Conservation (phyloP, 768 basidiomycete species). For the Mycena leptocephala region DNA sequence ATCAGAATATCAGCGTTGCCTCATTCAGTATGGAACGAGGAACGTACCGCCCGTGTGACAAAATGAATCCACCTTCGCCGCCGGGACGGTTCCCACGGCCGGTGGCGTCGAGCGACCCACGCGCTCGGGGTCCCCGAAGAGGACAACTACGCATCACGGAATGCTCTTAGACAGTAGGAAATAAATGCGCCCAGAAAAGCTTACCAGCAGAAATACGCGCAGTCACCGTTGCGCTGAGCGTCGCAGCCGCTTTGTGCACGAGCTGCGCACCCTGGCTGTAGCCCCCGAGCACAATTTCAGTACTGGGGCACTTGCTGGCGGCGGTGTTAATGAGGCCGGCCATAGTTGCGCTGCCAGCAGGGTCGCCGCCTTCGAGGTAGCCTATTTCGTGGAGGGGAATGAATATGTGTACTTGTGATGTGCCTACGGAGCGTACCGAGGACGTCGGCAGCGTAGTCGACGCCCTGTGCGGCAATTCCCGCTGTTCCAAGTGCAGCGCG, state of each 20-base stretch:
- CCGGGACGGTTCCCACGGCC: neutral
- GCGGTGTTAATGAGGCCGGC: constrained; percentile 3
- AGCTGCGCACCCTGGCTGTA: constrained; percentile 25
- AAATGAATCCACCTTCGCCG: neutral
- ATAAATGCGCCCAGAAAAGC: neutral
- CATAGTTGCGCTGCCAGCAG: neutral
- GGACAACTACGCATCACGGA: neutral
- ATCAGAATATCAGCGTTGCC: neutral
- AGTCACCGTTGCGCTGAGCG: neutral
- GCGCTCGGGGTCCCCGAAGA: constrained; percentile 12
- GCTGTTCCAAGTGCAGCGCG: neutral
- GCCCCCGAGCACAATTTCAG: constrained; percentile 11
- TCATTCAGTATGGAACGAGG: neutral
- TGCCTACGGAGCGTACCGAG: neutral
- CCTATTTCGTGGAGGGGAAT: neutral
- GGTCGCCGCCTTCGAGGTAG: neutral
- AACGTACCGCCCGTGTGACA: constrained; percentile 11
- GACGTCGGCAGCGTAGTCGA: neutral
- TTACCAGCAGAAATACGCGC: neutral
- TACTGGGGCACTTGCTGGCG: constrained; percentile 5
- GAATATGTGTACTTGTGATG: neutral
- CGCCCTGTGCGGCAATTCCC: neutral
- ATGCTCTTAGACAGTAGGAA: neutral
- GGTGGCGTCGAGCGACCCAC: neutral
- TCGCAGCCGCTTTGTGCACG: constrained; percentile 1